These are phyloP conservation scores for Venturia asperata DNA, from an alignment of 2,329 filamentous ascomycete species.

Conservation along the genomic window DNA sequence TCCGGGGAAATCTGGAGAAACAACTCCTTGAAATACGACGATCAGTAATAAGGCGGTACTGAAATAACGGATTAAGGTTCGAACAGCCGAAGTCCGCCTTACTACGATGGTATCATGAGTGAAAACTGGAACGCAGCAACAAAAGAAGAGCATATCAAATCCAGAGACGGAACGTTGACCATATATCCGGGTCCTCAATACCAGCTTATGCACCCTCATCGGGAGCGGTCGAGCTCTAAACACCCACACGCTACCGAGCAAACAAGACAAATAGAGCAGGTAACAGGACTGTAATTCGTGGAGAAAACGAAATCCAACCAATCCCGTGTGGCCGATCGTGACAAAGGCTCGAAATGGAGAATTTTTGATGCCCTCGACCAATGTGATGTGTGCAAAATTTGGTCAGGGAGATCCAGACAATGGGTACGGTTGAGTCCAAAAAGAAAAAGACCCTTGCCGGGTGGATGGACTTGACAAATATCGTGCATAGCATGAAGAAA, in stretches of 20 bases:
- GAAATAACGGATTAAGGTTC: neutral
- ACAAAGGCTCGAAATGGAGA: neutral
- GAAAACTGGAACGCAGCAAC: neutral
- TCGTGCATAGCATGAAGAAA: conserved; percentile 6
- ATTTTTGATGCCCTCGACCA: neutral
- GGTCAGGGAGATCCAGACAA: neutral
- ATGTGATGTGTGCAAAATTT: neutral
- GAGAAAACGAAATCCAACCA: neutral
- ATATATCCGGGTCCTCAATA: neutral
- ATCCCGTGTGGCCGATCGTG: neutral
- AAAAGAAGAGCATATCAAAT: neutral
- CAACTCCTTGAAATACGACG: neutral
- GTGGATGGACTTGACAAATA: conserved; percentile 6
- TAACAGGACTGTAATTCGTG: neutral
- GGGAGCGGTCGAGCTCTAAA: neutral
- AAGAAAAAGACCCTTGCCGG: conserved; percentile 7
- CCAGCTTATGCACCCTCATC: neutral
- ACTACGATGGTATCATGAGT: neutral
- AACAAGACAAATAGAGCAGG: neutral
- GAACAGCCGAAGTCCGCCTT: neutral
- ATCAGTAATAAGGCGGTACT: neutral
- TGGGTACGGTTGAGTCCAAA: conserved; percentile 5
- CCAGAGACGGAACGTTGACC: neutral
- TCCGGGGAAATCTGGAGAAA: neutral
- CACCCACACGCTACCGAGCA: neutral